A percentile compares a stretch with the other conserved stretches of the same genome.
phyloP scores from a whole-genome alignment of 768 basidiomycete species.

The Rhizopogon vulgaris region DNA sequence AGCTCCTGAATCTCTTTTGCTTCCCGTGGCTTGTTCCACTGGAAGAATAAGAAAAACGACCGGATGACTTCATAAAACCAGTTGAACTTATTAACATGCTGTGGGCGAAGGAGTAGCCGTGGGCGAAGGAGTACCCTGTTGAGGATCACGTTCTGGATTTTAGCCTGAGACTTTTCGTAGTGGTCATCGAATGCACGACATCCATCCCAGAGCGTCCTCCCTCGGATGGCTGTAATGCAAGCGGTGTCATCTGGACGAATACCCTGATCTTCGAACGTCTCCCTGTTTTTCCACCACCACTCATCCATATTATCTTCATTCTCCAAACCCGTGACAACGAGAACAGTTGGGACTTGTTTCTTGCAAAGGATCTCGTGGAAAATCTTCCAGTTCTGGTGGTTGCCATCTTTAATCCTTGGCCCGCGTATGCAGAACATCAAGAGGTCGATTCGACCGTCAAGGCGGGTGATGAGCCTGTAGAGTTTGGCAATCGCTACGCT shows the following conservation, averaged over 20 bases:
- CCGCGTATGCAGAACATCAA: constrained; percentile 28
- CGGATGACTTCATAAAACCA: too few relatives aligned
- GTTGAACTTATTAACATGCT: too few relatives aligned
- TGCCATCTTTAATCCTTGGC: constrained; percentile 12
- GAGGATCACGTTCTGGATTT: too few relatives aligned
- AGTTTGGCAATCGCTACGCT: constrained; percentile 8
- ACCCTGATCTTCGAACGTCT: constrained; percentile 20
- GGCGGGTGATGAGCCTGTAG: constrained; percentile 18
- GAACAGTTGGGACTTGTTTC: constrained; percentile 21
- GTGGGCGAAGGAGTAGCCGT: too few relatives aligned
- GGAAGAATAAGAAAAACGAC: too few relatives aligned
- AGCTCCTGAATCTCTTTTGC: background rate
- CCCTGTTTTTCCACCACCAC: constrained; percentile 17
- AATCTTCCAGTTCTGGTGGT: constrained; percentile 10
- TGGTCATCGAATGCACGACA: too few relatives aligned
- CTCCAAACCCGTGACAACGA: constrained; percentile 29
- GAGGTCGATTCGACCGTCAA: constrained; percentile 25
- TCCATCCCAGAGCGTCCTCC: too few relatives aligned
- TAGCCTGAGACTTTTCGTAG: too few relatives aligned
- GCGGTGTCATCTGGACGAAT: constrained; percentile 4
- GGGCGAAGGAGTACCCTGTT: too few relatives aligned
- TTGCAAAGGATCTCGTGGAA: constrained; percentile 28
- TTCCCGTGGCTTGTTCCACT: too few relatives aligned
- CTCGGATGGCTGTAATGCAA: too few relatives aligned
- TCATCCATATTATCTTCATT: background rate